Conservation (phyloP, 495 filamentous ascomycete species). For the Aspergillus biplanus region DNA sequence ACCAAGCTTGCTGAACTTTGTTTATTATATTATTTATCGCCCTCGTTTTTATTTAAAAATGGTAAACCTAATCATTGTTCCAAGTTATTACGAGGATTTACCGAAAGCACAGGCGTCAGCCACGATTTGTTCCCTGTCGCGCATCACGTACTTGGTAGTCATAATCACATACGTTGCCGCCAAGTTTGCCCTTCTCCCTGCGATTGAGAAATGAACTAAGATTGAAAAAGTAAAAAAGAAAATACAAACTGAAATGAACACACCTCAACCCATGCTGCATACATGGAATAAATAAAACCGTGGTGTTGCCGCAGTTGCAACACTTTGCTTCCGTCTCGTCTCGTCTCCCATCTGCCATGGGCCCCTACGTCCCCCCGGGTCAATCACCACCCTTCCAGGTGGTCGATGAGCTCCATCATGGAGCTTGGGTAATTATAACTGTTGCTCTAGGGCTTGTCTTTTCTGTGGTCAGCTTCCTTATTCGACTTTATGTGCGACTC, state of each 20-base stretch:
- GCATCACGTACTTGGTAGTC: constrained; percentile 1
- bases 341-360: constrained; percentile 26
- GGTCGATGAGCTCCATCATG: constrained; percentile 45
- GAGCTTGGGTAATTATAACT: constrained; percentile 51
- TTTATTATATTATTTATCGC: constrained; percentile 1
- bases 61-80: background rate
- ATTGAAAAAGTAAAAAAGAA: constrained; percentile 8
- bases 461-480: constrained; percentile 46
- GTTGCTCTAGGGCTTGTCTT: constrained; percentile 52
- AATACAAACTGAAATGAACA: constrained; percentile 4
- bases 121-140: constrained; percentile 9
- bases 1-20: background rate
- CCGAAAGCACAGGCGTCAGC: constrained; percentile 6
- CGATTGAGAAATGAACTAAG: background rate
- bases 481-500: constrained; percentile 50
- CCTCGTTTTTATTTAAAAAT: constrained; percentile 9
- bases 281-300: constrained; percentile 19
- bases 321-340: background rate
- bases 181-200: constrained; percentile 7
- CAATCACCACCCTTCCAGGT: constrained; percentile 47
- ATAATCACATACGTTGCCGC: background rate
- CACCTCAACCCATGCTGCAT: constrained; percentile 2
- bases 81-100: constrained; percentile 2
- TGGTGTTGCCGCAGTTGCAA: background rate
- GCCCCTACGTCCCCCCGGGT: constrained; percentile 39